Percentiles rank a stretch among this genome's conserved stretches.
Conservation (phyloP, 495 filamentous ascomycete species). For the Aspergillus nidulans region DNA sequence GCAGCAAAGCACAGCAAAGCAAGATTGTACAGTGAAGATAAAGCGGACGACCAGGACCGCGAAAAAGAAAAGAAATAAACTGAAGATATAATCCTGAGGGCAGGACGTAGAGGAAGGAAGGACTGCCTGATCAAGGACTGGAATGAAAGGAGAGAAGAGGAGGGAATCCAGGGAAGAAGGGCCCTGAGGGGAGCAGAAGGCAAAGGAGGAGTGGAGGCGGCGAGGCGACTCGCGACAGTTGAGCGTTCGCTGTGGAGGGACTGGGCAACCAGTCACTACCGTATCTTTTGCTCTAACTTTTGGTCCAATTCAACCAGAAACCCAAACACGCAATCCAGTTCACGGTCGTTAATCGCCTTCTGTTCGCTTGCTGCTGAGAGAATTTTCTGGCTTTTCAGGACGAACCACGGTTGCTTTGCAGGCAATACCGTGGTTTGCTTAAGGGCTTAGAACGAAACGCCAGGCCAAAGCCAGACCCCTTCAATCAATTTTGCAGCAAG, state of each 20-base stretch:
- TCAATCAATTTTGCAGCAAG: not conserved
- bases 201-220: not conserved
- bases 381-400: not conserved
- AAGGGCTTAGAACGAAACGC: not conserved
- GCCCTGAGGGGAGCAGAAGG: conserved; percentile 6
- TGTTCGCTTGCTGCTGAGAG: not conserved
- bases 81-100: conserved; percentile 19
- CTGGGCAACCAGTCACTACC: too few species aligned
- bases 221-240: not conserved
- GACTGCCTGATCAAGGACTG: conserved; percentile 42
- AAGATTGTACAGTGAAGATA: conserved; percentile 17
- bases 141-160: conserved; percentile 27
- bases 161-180: conserved; percentile 23
- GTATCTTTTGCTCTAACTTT: too few species aligned
- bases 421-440: not conserved
- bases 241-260: not conserved
- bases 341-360: not conserved
- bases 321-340: not conserved
- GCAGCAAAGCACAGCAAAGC: too few species aligned
- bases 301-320: too few species aligned
- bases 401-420: not conserved
- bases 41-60: conserved; percentile 41
- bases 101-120: conserved; percentile 30
- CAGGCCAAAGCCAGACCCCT: not conserved
- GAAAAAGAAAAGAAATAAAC: conserved; percentile 17